phyloP scores from a whole-genome alignment of 2,329 filamentous ascomycete genomes.

The Bipolaris zeicola region DNA sequence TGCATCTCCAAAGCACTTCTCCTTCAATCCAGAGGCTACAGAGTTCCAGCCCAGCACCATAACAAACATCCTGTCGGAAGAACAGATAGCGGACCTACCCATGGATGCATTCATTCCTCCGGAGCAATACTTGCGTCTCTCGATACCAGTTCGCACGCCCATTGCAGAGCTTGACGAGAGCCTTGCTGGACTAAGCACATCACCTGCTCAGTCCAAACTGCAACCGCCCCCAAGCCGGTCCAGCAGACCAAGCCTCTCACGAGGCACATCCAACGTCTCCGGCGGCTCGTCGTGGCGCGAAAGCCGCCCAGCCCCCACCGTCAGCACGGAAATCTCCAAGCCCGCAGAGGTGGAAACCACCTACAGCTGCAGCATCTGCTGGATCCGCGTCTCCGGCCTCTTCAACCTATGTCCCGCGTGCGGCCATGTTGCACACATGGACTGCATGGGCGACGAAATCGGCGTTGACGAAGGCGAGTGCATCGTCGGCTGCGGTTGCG shows the following conservation, averaged over 20 bases:
- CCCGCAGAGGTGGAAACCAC: conserved; percentile 26
- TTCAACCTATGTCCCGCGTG: conserved; percentile 46
- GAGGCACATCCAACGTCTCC: conserved; percentile 36
- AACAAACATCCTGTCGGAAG: conserved; percentile 21
- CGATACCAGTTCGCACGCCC: conserved; percentile 31
- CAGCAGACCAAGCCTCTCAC: conserved; percentile 32
- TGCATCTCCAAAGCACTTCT: conserved; percentile 37
- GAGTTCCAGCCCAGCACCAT: conserved; percentile 39
- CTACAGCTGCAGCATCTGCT: conserved; percentile 47
- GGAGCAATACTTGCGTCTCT: conserved; percentile 41
- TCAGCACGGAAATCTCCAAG: conserved; percentile 17
- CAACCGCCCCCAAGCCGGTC: conserved; percentile 21
- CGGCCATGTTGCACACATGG: conserved; percentile 46
- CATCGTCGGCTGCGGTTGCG: conserved; percentile 39
- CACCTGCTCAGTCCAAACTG: conserved; percentile 21
- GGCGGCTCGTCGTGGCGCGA: conserved; percentile 26
- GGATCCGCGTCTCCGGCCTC: conserved; percentile 45
- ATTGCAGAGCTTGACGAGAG: conserved; percentile 28
- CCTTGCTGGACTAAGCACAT: conserved; percentile 23
- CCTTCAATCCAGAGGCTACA: conserved; percentile 45
- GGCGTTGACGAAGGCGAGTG: conserved; percentile 37
- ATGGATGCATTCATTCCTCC: conserved; percentile 25
- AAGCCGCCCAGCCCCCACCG: conserved; percentile 14
- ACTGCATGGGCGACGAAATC: conserved; percentile 39
- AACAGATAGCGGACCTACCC: conserved; percentile 18